Evolutionary conservation across 2,329 filamentous ascomycete species (phyloP).

Genomic region (Cadophora gregata): DNA sequence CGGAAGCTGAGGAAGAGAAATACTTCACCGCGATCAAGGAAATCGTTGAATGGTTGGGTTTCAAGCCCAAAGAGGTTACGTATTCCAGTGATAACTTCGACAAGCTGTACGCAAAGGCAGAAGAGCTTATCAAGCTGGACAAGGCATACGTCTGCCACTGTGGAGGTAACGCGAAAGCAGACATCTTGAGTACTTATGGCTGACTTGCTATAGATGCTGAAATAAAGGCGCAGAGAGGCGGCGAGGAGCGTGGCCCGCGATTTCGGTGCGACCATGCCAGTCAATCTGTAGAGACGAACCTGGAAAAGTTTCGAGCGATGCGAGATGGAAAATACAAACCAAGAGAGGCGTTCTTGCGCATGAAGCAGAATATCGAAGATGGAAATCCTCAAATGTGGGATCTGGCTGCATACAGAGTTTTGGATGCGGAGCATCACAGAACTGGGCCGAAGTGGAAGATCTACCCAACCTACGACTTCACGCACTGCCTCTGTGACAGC

Average conservation of each 20-base stretch:
- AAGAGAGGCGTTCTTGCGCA: conserved; percentile 82
- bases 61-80: conserved; percentile 79
- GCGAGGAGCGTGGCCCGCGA: conserved; percentile 71
- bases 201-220: conserved; percentile 65
- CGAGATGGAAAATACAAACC: conserved; percentile 88
- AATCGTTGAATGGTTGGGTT: conserved; percentile 81
- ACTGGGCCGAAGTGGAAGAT: conserved; percentile 88
- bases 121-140: conserved; percentile 77
- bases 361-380: conserved; percentile 87
- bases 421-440: conserved; percentile 76
- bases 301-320: conserved; percentile 88
- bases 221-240: conserved; percentile 86
- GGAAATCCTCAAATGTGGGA: conserved; percentile 98
- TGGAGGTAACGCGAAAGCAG: conserved; percentile 51
- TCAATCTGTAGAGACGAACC: conserved; percentile 75
- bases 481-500: conserved; percentile 88
- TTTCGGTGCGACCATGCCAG: conserved; percentile 83
- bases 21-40: conserved; percentile 92
- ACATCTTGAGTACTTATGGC: conserved; percentile 13
- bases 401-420: conserved; percentile 85
- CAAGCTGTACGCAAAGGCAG: conserved; percentile 84
- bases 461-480: conserved; percentile 94
- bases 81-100: conserved; percentile 90
- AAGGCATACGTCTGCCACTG: conserved; percentile 89
- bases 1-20: conserved; percentile 87